Base-by-base conservation (phyloP, 495 filamentous ascomycete species). In the Penicillium roqueforti region DNA sequence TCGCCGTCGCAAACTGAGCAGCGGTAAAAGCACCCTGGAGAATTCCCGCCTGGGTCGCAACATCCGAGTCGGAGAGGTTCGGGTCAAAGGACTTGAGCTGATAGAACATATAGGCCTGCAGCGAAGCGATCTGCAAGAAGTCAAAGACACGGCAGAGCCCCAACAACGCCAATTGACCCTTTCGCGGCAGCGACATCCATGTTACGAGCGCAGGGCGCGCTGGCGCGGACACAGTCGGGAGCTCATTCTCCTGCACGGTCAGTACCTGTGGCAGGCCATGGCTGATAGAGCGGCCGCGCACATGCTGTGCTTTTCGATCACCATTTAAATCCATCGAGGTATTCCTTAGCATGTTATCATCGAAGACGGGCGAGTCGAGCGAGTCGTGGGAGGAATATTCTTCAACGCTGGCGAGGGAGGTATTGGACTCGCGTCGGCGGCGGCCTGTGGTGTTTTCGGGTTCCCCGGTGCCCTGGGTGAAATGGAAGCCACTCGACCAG, bases 1-100 rank as follows among this genome's bases (percentile, higher is more conserved):
- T 88, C n/a, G 87, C 88, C 1, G 89, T 92, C 23, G 88, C 75
- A 67, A 91, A 91, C 71, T 95, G 89, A 6, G 88, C 87, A 6
- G 85, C 87, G 0, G 88, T 88, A 64, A 93, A 95, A 54, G 82
- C 82, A 31, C 86, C 87, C 56, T 88, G 85, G 38, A 95, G 75
- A 28, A 92, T 78, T 44, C 89, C 89, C 3, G 87, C 88, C 58
- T 92, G 89, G 20, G 79, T 81, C 7, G 89, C 82, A 54, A 93
- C 89, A 34, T 80, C 79, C 1, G 86, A 79, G 59, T 86, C 81
- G 19, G 86, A 78, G 18, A 88, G 76, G 32, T 67, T 78, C 42
- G 77, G 74, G 34, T 86, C 78, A 55, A 89, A 88, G 62, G 84
- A 89, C 64, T 82, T 83, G 38, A 89, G 76, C 69, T 87, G 84